Evolutionary conservation across 2,329 filamentous ascomycete species (phyloP), one percentile per base, ranked within the genome.

Genomic region (Fusarium sterilihyphosum): DNA sequence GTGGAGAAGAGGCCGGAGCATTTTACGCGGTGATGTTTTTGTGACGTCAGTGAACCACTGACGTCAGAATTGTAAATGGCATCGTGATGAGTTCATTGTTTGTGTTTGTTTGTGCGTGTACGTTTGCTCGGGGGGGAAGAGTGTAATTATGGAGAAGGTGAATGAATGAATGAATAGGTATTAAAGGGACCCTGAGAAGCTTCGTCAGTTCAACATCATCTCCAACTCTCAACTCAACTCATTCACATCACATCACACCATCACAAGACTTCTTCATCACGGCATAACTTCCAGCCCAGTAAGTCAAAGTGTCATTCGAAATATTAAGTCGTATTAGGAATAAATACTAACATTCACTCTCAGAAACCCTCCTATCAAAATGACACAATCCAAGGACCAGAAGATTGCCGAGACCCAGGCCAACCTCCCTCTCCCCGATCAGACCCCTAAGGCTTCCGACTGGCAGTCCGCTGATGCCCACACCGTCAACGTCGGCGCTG

Each of bases 381-480:
- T 87, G 85, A 70, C 84, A 74, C 79, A 85, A 64, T 86, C 85
- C 83, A 94, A 93, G 83, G 81, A 85, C 73, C 85, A 92, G 63
- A 85, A 92, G 82, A 92, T 95, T 80, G 89, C 91, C 60, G 84
- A 93, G 82, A 87, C 87, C 79, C 88, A 92, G 84, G 84, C 91
- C 82, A 94, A 94, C 83, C 91, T 97, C 38, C 93, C 93, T 59
- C 89, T 95, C 58, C 94, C 94, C 24, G 93, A 96, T 5, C 87
- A 95, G 75, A 94, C 94, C 29, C 93, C 93, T 3, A 85, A 84
- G n/a, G 84, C 90, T n/a, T 93, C 92, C 10, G 93, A 96, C 86
- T 95, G 91, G 88, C 91, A 95, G 81, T 94, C 92, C 0, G 86
- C 88, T 58, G 93, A 96, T 78, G 87, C 87, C 38, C 85, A 89